Evolutionary conservation across 2,329 filamentous ascomycete genomes (phyloP).

Genomic region (Teratosphaeria epicoccoides): DNA sequence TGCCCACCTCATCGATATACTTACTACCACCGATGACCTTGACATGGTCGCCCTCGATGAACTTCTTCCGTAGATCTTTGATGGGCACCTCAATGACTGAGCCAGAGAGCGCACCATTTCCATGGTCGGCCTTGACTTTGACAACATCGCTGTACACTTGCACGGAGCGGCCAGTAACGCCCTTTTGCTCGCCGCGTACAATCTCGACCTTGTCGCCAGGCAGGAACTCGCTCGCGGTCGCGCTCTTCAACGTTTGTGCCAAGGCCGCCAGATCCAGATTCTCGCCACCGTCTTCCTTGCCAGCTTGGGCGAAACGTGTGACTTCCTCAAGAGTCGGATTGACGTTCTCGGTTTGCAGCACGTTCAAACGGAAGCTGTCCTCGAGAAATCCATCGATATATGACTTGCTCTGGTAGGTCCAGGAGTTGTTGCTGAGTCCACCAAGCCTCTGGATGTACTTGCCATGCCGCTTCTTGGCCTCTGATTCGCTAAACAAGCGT

Average conservation of each 20-base stretch:
- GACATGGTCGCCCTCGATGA: slow-evolving; percentile 89
- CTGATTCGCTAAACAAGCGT: slow-evolving; percentile 81
- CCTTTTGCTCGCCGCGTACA: slow-evolving; percentile 88
- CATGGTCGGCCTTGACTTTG: slow-evolving; percentile 60
- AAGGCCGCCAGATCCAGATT: slow-evolving; percentile 87
- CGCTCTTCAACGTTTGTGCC: slow-evolving; percentile 79
- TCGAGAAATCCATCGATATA: slow-evolving; percentile 90
- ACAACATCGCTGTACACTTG: slow-evolving; percentile 89
- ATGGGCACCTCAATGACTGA: slow-evolving; percentile 86
- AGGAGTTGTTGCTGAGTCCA: slow-evolving; percentile 54
- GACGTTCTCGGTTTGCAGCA: slow-evolving; percentile 76
- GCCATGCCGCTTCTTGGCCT: slow-evolving; percentile 80
- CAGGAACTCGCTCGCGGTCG: slow-evolving; percentile 70
- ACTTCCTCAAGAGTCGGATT: slow-evolving; percentile 92
- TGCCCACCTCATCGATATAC: slow-evolving; percentile 89
- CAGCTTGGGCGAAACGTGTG: slow-evolving; percentile 72
- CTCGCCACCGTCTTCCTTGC: slow-evolving; percentile 82
- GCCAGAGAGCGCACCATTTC: slow-evolving; percentile 66
- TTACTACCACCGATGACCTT: slow-evolving; percentile 95
- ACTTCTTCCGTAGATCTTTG: slow-evolving; percentile 84
- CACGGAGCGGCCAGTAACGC: slow-evolving; percentile 73
- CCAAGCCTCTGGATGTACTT: slow-evolving; percentile 42
- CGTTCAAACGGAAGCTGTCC: slow-evolving; percentile 85
- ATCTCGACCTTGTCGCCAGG: slow-evolving; percentile 95
- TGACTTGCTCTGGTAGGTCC: slow-evolving; percentile 76